phyloP scores from a whole-genome alignment of 805 yeast species.

The Candida peoriensis region DNA sequence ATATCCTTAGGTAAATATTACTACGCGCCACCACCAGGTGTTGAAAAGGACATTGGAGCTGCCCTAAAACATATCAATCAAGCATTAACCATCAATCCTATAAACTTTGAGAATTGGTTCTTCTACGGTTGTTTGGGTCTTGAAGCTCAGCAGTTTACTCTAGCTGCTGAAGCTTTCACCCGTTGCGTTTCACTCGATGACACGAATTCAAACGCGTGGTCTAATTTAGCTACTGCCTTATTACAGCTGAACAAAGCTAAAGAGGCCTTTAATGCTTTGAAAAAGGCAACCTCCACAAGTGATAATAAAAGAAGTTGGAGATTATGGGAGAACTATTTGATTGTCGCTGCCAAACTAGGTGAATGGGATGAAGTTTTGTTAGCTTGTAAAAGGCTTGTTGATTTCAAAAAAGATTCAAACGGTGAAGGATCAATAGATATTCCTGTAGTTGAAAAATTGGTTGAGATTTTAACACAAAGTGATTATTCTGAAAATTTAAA shows the following conservation, averaged over 20 bases:
- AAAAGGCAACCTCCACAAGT: conserved; percentile 71
- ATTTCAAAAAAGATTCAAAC: conserved; percentile 46
- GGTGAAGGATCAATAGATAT: conserved; percentile 69
- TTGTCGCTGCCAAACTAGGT: conserved; percentile 74
- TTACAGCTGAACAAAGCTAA: conserved; percentile 56
- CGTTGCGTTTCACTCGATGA: conserved; percentile 86
- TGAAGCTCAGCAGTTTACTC: conserved; percentile 61
- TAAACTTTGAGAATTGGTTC: conserved; percentile 80
- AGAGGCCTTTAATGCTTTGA: conserved; percentile 83
- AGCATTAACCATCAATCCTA: conserved; percentile 66
- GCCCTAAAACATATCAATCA: conserved; percentile 71
- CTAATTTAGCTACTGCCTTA: conserved; percentile 81
- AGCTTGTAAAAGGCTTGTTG: conserved; percentile 64
- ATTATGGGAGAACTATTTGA: conserved; percentile 81
- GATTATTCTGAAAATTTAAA: conserved; percentile 38
- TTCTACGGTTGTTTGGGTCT: conserved; percentile 88
- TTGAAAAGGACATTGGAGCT: conserved; percentile 41
- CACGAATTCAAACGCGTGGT: conserved; percentile 79
- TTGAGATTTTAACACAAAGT: conserved; percentile 52
- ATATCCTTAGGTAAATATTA: conserved; percentile 71
- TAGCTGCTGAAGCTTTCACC: conserved; percentile 89
- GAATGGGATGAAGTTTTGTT: conserved; percentile 85
- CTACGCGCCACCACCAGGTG: conserved; percentile 63
- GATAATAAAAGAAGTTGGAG: conserved; percentile 74
- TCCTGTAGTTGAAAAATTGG: conserved; percentile 69